Evolutionary conservation across 2,329 filamentous ascomycete species (phyloP).

Genomic region (Sphaerostilbella broomeana): DNA sequence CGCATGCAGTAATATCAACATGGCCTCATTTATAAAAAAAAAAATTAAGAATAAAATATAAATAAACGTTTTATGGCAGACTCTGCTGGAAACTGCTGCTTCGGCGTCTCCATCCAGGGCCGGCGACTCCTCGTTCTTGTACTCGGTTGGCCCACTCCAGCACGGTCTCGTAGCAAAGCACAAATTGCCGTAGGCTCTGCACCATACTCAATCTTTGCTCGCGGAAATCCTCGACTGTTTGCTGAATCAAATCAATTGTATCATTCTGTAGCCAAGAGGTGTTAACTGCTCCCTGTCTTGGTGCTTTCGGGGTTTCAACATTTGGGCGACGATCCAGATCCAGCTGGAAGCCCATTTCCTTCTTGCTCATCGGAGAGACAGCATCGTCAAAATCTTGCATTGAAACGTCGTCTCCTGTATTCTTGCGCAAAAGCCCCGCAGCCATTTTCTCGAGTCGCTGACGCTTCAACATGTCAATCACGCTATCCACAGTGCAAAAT

Average conservation of each 20-base stretch:
- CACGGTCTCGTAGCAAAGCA: slow-evolving; percentile 92
- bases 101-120: slow-evolving; percentile 19
- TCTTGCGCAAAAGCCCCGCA: slow-evolving; percentile 13
- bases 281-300: slow-evolving; percentile 29
- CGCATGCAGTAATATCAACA: background rate
- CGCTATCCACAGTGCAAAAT: slow-evolving; percentile 93
- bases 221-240: slow-evolving; percentile 86
- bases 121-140: slow-evolving; percentile 29
- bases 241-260: slow-evolving; percentile 70
- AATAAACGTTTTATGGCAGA: slow-evolving; percentile 12
- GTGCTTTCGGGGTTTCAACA: slow-evolving; percentile 13
- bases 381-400: slow-evolving; percentile 34
- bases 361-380: slow-evolving; percentile 23
- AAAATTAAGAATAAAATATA: background rate
- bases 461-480: slow-evolving; percentile 94
- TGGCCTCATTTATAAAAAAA: no score
- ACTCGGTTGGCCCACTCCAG: slow-evolving; percentile 70
- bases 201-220: slow-evolving; percentile 92
- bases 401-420: slow-evolving; percentile 38
- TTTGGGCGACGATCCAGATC: slow-evolving; percentile 15
- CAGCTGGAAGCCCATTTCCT: slow-evolving; percentile 19
- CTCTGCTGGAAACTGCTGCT: slow-evolving; percentile 30
- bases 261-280: slow-evolving; percentile 64
- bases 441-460: slow-evolving; percentile 47
- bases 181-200: slow-evolving; percentile 86